phyloP scores from a whole-genome alignment of 345 rosid genomes.

The Eutrema yunnanense region DNA sequence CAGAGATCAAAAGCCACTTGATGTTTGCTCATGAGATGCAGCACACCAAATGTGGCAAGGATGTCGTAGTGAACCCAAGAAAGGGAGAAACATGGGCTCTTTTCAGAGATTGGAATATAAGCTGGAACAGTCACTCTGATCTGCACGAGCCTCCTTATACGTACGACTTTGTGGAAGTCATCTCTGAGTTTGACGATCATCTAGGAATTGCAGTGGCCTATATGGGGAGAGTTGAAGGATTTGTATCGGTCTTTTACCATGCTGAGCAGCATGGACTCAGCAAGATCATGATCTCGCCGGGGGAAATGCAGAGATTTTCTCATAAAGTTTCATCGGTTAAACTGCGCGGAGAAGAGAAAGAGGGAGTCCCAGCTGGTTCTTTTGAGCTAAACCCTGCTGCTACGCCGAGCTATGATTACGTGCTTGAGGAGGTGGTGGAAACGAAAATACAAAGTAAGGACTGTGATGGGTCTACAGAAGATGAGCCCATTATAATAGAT shows the following conservation, averaged over 20 bases:
- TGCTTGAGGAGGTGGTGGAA: not conserved
- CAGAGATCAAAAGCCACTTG: constrained; percentile 30
- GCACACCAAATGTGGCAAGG: constrained; percentile 12
- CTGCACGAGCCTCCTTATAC: constrained; percentile 30
- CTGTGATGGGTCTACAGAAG: not conserved
- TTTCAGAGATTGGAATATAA: constrained; percentile 54
- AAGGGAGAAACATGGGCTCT: constrained; percentile 82
- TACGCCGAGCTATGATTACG: constrained; percentile 26
- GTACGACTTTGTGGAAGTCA: constrained; percentile 60
- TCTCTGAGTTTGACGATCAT: constrained; percentile 37
- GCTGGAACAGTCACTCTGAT: constrained; percentile 21
- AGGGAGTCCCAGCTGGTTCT: constrained; percentile 54
- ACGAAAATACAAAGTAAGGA: not conserved
- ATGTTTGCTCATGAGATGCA: constrained; percentile 62
- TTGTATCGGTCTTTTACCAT: constrained; percentile 46
- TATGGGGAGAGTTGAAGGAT: constrained; percentile 55
- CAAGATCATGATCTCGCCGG: constrained; percentile 28
- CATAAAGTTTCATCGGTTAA: constrained; percentile 52
- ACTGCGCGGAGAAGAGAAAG: constrained; percentile 57
- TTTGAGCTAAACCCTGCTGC: constrained; percentile 64
- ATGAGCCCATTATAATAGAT: not conserved
- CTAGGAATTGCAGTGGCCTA: constrained; percentile 55
- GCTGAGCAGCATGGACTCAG: constrained; percentile 17
- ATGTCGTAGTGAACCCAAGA: constrained; percentile 44
- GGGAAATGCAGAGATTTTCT: constrained; percentile 55